phyloP scores from a whole-genome alignment of 768 basidiomycete genomes.

The Mycena epipterygia region DNA sequence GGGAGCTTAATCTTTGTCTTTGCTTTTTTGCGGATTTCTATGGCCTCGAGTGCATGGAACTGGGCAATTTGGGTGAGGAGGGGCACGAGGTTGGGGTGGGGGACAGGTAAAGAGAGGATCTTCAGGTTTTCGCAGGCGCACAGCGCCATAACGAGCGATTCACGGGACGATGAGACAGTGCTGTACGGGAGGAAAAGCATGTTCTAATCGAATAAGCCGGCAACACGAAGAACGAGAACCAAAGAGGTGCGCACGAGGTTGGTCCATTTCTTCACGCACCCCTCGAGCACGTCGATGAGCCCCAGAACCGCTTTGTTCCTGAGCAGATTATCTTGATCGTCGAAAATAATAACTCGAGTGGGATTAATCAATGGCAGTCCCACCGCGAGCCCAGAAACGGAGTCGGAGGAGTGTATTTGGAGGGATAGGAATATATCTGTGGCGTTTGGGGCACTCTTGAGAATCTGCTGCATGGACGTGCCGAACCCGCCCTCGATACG shows the following conservation, averaged over 20 bases:
- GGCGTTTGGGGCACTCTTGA: neutral
- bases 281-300: neutral
- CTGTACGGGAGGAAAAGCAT: neutral
- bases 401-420: conserved; percentile 5
- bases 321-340: neutral
- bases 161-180: neutral
- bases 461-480: neutral
- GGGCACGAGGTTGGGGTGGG: neutral
- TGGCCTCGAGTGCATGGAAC: neutral
- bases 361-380: conserved; percentile 12
- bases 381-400: neutral
- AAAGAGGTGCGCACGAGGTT: neutral
- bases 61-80: neutral
- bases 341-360: neutral
- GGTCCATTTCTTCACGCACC: conserved; percentile 2
- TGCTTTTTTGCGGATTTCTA: neutral
- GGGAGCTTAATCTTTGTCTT: neutral
- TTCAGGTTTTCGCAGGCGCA: neutral
- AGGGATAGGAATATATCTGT: conserved; percentile 3
- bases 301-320: neutral
- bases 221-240: neutral
- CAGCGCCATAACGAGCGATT: neutral
- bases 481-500: conserved; percentile 14
- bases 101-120: neutral
- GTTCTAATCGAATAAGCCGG: neutral